Base-by-base conservation (phyloP, 768 basidiomycete genomes). In the Boletus tylopilopsis region DNA sequence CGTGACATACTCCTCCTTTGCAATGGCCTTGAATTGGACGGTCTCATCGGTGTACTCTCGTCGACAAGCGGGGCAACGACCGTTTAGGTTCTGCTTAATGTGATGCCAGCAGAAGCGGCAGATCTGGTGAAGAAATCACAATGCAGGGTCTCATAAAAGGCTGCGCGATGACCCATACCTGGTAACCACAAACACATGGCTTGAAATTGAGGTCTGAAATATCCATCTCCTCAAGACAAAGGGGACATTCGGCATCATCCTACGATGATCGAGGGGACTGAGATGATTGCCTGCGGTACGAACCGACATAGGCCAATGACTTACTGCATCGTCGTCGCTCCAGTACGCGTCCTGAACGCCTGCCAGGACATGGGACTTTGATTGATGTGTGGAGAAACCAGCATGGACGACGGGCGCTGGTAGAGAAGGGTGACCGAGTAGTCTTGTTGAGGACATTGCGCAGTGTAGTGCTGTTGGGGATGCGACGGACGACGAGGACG, bases 41-140 rank as follows among this genome's bases (percentile, higher is more conserved):
- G 84, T 79, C 48, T 96, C 90, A 57, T 97, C 93, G 9, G 90
- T 87, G 65, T 97, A 98, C 48, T 88, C 79, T 56, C 94, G 77
- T 61, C 96, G 79, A 72, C 96, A 99, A 18, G 96, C 96, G 33
- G 96, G 96, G 68, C 96, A 99, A 42, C 91, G 85, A 55, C 93
- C 86, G 68, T 98, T 98, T 53, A 95, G 77, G 72, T 96, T 91
- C 71, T 90, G 84, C 73, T 90, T 87, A 77, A 96, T 95, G 72
- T 98, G 94, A 71, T 99, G 91, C 84, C 94, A 98, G 70, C 96
- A 99, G 74, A 99, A 99, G 49, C 93, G 87, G 69, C 96, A 99
- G 58, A 99, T 92, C 96, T 99, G 56, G 41, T 35, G 45, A n/a
- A 45, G 51, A 53, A 46, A 42, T 50, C 21, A 36, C 57, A 49